These are phyloP conservation scores for Ceratocystiopsis sp. DNA, from an alignment of 2,329 filamentous ascomycete species.

Conservation along the genomic window DNA sequence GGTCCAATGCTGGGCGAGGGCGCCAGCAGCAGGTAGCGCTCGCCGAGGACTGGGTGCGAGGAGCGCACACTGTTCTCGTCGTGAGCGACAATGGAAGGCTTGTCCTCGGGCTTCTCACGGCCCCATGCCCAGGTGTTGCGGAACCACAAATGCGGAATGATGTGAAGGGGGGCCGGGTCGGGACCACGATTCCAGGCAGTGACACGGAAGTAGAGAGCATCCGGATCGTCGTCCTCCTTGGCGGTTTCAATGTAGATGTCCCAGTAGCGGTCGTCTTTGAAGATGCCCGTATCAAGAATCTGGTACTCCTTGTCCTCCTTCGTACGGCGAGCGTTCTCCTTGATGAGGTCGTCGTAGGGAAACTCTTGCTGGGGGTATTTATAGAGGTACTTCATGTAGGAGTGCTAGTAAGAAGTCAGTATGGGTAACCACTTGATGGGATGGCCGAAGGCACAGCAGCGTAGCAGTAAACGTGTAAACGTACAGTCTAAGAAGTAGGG, in stretches of 20 bases:
- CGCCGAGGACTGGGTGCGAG: constrained; percentile 64
- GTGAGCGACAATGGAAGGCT: constrained; percentile 57
- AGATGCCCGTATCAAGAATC: constrained; percentile 72
- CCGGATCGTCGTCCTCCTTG: constrained; percentile 81
- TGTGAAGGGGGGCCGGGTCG: constrained; percentile 79
- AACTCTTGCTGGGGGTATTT: constrained; percentile 89
- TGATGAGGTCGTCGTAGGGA: constrained; percentile 74
- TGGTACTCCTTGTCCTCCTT: constrained; percentile 80
- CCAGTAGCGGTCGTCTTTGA: constrained; percentile 85
- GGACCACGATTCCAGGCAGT: constrained; percentile 93
- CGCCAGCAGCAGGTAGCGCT: constrained; percentile 69
- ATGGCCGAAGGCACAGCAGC: constrained; percentile 2
- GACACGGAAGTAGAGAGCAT: constrained; percentile 83
- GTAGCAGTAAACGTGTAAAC: constrained; percentile 12
- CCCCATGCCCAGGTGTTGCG: constrained; percentile 97
- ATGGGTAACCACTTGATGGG: neutral
- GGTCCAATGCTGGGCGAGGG: constrained; percentile 74
- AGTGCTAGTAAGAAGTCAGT: constrained; percentile 42
- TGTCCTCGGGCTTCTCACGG: constrained; percentile 54
- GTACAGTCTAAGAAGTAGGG: constrained; percentile 25
- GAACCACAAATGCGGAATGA: constrained; percentile 91
- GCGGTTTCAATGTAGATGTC: constrained; percentile 94
- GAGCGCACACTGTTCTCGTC: constrained; percentile 55
- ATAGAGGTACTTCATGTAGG: constrained; percentile 98
- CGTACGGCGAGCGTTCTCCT: constrained; percentile 64